Evolutionary conservation across 345 rosid genomes (phyloP), one percentile per base, ranked within the genome.

Genomic region (Rubroshorea leprosula): DNA sequence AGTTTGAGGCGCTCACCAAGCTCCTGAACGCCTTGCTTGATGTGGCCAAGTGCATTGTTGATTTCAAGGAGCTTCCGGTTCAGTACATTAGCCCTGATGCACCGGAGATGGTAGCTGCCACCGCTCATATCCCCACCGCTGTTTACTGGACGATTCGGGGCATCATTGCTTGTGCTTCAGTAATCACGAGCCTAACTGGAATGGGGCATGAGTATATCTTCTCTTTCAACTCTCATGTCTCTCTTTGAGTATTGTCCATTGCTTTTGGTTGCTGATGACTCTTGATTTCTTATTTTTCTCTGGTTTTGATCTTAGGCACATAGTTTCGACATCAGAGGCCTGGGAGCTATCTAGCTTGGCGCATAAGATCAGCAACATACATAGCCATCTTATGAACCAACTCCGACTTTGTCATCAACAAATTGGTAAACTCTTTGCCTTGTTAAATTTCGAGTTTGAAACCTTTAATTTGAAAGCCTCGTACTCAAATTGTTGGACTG

Each of bases 301-400:
- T n/a, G n/a, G 21, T 8, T 5, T 55, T 38, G 35, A 17, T 47
- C 38, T 56, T 70, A 82, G 84, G 64, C 58, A 52, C 54, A 23
- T 65, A 14, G 65, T 67, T 29, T 74, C 81, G 23, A 70, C 89
- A 31, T 67, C 74, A 38, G 87, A 82, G 57, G 70, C 80, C 12
- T 84, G 91, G 86, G 95, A 84, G 65, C 67, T 84, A 15, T 84
- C 83, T 49, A 75, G 85, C 65, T 75, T 87, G 65, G 79, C 76
- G 0, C 85, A 80, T 68, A 84, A 80, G 31, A 58, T 87, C 51
- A 65, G 23, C 68, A 73, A 73, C 79, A 78, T 83, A 18, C 63
- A 65, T 51, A 35, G 24, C 46, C 82, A 80, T 65, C 70, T 83
- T 5, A 46, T 12, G 46, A 53, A 44, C 23, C 83, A 79, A 47